phyloP scores from a whole-genome alignment of 768 basidiomycete genomes.

The Boletus insuetus region DNA sequence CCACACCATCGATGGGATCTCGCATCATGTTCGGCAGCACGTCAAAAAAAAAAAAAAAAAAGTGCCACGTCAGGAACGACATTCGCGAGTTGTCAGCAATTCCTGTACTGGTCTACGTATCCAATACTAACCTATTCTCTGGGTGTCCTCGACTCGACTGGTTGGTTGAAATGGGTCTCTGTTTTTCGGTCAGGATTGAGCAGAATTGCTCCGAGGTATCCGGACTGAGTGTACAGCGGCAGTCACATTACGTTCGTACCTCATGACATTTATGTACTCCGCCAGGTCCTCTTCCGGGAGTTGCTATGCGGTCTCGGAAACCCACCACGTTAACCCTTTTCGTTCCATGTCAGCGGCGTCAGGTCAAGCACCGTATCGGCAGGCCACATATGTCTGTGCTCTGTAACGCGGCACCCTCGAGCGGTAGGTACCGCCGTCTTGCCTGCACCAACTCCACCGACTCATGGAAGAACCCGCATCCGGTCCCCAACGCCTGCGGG shows the following conservation, averaged over 20 bases:
- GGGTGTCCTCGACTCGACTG: background rate
- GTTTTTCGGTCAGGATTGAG: no score
- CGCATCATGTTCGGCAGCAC: constrained; percentile 13
- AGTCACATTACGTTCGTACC: no score
- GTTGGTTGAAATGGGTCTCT: background rate
- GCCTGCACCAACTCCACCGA: constrained; percentile 23
- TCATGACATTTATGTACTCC: constrained; percentile 6
- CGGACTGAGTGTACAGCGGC: background rate
- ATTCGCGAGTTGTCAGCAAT: background rate
- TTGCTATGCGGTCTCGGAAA: constrained; percentile 33
- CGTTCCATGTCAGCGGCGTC: constrained; percentile 31
- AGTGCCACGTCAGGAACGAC: constrained; percentile 21
- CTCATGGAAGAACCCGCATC: constrained; percentile 32
- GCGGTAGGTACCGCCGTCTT: constrained; percentile 24
- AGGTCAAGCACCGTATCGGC: constrained; percentile 14
- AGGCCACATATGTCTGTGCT: constrained; percentile 27
- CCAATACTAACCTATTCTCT: background rate
- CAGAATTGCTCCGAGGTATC: background rate
- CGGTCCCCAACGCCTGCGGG: constrained; percentile 35
- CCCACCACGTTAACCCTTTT: constrained; percentile 23
- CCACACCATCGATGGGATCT: constrained; percentile 13
- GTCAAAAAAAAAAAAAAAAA: constrained; percentile 19
- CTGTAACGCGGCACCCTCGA: constrained; percentile 18
- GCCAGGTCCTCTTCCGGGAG: constrained; percentile 23
- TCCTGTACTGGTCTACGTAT: background rate